Base-by-base conservation (phyloP, 495 filamentous ascomycete genomes). In the Aspergillus haitiensis region DNA sequence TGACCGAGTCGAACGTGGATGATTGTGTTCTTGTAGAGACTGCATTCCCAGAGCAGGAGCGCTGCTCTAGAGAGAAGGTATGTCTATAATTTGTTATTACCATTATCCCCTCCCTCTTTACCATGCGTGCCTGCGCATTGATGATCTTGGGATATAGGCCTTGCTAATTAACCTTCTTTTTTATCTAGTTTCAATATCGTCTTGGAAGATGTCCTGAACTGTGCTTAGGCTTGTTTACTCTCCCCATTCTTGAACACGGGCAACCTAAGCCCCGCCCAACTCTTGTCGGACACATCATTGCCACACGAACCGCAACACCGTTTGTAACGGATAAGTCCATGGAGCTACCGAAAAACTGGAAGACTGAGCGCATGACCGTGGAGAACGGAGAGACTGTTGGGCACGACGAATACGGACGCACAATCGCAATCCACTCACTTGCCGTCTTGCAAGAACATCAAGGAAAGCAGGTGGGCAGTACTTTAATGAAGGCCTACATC, bases 61-160 rank as follows among this genome's bases (percentile, higher is more conserved):
- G 90, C 39, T 88, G 87, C 61, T 82, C 88, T 15, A 80, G 77
- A 67, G 91, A 95, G 62, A 96, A 97, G 85, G 92, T 90, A 78
- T 60, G 79, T 7, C 15, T 47, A 18, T 27, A 27, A 27, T 27
- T 27, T 27, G 7, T 40, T 9, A 13, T 47, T 47, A n/a, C n/a
- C n/a, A 18, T 47, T 16, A 18, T 21, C 16, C 9, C 16, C 27
- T 21, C 44, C 3, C 15, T 16, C 12, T 47, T 47, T 47, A 27
- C 21, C 21, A 27, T 16, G 39, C 1, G 35, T 7, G 10, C 35
- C 5, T 5, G 7, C 46, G 39, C 21, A 47, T 51, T 59, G 46
- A 59, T 27, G 8, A 8, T 40, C 6, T 18, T 47, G 9, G 9
- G 44, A 15, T 6, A 18, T 16, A 18, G 27, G 21, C n/a, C 13